Base-by-base conservation (phyloP, 257 asterid species). In the Prunella vulgaris region DNA sequence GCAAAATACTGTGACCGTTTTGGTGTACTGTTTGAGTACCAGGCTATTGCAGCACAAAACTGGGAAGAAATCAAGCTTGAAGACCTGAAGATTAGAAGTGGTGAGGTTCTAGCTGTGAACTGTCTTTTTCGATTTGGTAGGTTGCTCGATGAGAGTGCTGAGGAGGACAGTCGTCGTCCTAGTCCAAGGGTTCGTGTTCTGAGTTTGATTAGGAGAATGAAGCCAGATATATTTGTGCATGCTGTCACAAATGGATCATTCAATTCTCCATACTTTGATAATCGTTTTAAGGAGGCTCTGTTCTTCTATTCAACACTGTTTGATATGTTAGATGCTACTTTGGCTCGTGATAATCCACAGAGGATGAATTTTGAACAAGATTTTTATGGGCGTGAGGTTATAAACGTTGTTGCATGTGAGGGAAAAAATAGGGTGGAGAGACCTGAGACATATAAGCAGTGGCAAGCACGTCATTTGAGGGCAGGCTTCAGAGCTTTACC, bases 361-460 rank as follows among this genome's bases (percentile, higher is more conserved):
- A 88, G 97, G 82, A 68, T 77, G 73, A 78, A 75, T 73, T 88
- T 90, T 59, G 98, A 92, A 78, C 89, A 86, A 56, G 90, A 86
- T 56, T 86, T 90, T 77, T 85, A 76, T 24, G 96, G 95, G 17
- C 96, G 89, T 0, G 96, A 90, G 79, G 81, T 81, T 0, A 84
- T 92, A 77, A 90, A 92, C 63, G 86, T 86, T 18, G 84, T 92
- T 62, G 96, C 98, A 0, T 92, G 98, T 52, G 98, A 90, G 75
- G 98, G 98, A 32, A 73, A 81, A 1, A 90, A 88, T 77, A 85
- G 98, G 85, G 91, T 92, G 5, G 96, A 78, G 77, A 87, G 98
- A 66, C 97, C 98, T 2, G 98, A 92, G 82, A 88, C 97, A 0
- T 88, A 88, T 82, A 92, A 86, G 88, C 96, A 86, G 61, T 92